These are phyloP conservation scores for Neopestalotiopsis rosae DNA, from an alignment of 2,329 filamentous ascomycete species.

Conservation along the genomic window DNA sequence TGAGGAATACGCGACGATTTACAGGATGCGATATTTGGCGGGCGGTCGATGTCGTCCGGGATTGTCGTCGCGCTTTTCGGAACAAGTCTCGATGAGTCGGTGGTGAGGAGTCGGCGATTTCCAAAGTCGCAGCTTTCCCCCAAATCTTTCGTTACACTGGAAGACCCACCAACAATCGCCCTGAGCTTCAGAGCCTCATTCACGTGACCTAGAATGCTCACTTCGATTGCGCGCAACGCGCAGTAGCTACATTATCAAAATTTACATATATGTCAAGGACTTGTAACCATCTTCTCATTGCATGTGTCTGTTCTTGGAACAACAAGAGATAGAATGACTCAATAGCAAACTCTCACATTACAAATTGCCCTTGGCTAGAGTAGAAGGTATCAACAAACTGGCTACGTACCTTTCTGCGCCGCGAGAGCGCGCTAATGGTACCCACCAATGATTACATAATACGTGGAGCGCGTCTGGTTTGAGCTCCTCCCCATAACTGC, in stretches of 20 bases:
- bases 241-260: no score
- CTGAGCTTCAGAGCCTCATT: constrained; percentile 14
- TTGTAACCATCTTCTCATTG: no score
- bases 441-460: constrained; percentile 10
- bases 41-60: background rate
- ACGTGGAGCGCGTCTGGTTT: background rate
- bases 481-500: background rate
- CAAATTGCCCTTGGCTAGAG: background rate
- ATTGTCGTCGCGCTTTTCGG: background rate
- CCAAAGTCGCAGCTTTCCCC: constrained; percentile 10
- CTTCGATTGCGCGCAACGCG: no score
- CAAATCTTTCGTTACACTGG: constrained; percentile 18
- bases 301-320: background rate
- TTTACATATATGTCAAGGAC: no score
- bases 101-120: constrained; percentile 12
- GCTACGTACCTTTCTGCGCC: background rate
- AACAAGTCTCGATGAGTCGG: background rate
- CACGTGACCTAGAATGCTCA: constrained; percentile 7
- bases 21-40: background rate
- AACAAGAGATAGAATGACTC: background rate
- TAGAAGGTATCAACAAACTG: background rate
- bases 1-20: background rate
- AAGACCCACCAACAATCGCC: constrained; percentile 7
- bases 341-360: background rate
- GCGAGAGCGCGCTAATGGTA: background rate